These are phyloP conservation scores for Candida labiduridarum DNA, from an alignment of 1,139 yeast genomes.

Conservation along the genomic window DNA sequence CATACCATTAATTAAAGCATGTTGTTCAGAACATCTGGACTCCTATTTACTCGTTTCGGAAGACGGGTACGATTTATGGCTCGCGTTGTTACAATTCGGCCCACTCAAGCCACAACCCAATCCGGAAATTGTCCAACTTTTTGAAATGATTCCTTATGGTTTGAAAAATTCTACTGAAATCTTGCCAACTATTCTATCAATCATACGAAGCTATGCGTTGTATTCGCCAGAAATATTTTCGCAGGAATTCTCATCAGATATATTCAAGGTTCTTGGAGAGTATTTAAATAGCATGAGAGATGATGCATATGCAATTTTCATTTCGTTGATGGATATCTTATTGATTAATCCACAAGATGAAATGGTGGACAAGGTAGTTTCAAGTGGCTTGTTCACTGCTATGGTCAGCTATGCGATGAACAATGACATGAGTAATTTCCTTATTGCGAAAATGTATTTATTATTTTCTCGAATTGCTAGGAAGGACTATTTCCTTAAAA, in stretches of 20 bases:
- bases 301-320: slow-evolving; percentile 61
- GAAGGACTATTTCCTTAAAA: slow-evolving; percentile 37
- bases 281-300: slow-evolving; percentile 69
- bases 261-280: slow-evolving; percentile 56
- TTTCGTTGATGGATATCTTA: slow-evolving; percentile 62
- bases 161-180: slow-evolving; percentile 73
- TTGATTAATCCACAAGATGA: slow-evolving; percentile 30
- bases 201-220: slow-evolving; percentile 72
- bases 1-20: slow-evolving; percentile 66
- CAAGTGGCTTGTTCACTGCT: slow-evolving; percentile 50
- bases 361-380: slow-evolving; percentile 39
- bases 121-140: slow-evolving; percentile 41
- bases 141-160: slow-evolving; percentile 53
- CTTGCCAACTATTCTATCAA: slow-evolving; percentile 65
- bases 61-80: slow-evolving; percentile 90
- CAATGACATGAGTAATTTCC: slow-evolving; percentile 49
- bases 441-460: slow-evolving; percentile 53
- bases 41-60: slow-evolving; percentile 69
- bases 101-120: slow-evolving; percentile 28
- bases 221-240: slow-evolving; percentile 53
- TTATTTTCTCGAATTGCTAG: slow-evolving; percentile 55
- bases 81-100: slow-evolving; percentile 61
- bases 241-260: slow-evolving; percentile 31
- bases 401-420: slow-evolving; percentile 46
- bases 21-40: slow-evolving; percentile 62